phyloP scores from a whole-genome alignment of 1,139 yeast species.

The Williopsis jadinii region DNA sequence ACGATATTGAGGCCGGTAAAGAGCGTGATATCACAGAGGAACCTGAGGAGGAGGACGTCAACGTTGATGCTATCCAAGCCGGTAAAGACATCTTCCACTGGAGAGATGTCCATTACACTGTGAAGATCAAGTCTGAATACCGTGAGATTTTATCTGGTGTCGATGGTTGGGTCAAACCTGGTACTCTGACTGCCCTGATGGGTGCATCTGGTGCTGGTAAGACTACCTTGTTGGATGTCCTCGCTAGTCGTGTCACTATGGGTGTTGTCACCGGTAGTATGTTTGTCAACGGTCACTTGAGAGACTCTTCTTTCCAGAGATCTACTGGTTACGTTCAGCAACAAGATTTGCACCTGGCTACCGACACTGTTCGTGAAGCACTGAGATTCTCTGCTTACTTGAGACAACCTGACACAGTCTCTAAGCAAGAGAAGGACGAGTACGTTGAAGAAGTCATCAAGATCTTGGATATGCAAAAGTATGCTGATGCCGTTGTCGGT shows the following conservation, averaged over 20 bases:
- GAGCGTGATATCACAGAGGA: too few relatives aligned
- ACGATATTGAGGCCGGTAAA: conserved; percentile 26
- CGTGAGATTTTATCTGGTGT: conserved; percentile 60
- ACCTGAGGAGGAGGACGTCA: too few relatives aligned
- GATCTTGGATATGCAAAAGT: conserved; percentile 64
- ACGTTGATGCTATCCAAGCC: conserved; percentile 21
- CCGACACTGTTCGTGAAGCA: conserved; percentile 77
- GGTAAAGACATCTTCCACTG: conserved; percentile 45
- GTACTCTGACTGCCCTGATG: conserved; percentile 72
- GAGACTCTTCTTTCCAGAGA: too few relatives aligned
- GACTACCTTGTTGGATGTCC: conserved; percentile 68
- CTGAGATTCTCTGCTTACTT: conserved; percentile 63
- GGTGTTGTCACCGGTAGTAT: conserved; percentile 74
- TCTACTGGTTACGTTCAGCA: too few relatives aligned
- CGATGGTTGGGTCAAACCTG: conserved; percentile 83
- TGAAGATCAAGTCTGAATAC: conserved; percentile 55
- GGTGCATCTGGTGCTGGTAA: conserved; percentile 90
- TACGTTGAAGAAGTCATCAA: conserved; percentile 69
- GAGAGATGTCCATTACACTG: too few relatives aligned
- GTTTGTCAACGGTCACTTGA: too few relatives aligned
- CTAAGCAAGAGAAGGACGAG: conserved; percentile 53
- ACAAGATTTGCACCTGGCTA: conserved; percentile 57
- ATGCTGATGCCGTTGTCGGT: too few relatives aligned
- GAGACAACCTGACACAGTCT: conserved; percentile 55
- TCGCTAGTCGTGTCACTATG: too few relatives aligned